phyloP scores from a whole-genome alignment of 371 early-diverging fungal genomes.

The Syncephalis plumigaleata region DNA sequence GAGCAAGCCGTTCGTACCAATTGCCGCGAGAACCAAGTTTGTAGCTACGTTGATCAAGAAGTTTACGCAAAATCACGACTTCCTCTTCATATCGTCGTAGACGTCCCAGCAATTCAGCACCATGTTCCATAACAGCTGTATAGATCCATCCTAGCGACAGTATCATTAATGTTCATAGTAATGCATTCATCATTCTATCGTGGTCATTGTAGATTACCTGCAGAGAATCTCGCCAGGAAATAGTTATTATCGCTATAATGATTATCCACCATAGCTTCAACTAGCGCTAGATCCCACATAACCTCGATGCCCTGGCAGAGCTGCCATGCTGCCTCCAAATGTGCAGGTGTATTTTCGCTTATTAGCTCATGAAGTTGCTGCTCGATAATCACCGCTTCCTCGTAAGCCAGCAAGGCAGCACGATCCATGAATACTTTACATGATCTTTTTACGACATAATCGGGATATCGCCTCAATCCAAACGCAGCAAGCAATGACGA shows the following conservation, averaged over 20 bases:
- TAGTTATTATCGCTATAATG: conserved; percentile 11
- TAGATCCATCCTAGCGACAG: conserved; percentile 32
- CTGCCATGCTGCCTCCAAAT: conserved; percentile 11
- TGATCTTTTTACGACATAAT: conserved; percentile 26
- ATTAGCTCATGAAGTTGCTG: conserved; percentile 14
- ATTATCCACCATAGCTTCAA: conserved; percentile 7
- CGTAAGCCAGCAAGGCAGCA: conserved; percentile 31
- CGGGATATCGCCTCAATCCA: conserved; percentile 33
- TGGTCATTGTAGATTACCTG: conserved; percentile 14
- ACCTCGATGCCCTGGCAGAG: conserved; percentile 16
- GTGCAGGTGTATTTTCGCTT: conserved; percentile 7
- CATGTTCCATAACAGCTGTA: conserved; percentile 35
- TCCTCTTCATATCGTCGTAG: conserved; percentile 37
- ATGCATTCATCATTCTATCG: background rate
- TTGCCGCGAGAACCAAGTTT: conserved; percentile 35
- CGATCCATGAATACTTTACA: conserved; percentile 25
- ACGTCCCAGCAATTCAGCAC: conserved; percentile 28
- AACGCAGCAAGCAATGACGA: conserved; percentile 32
- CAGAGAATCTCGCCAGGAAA: conserved; percentile 26
- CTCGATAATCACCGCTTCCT: conserved; percentile 21
- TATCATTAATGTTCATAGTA: conserved; percentile 2
- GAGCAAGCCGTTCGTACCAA: conserved; percentile 52
- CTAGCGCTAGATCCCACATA: conserved; percentile 9
- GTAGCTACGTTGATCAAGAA: conserved; percentile 37
- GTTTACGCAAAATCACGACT: conserved; percentile 25